Percentiles rank a stretch among this genome's conserved stretches.
These are phyloP conservation scores for Leccinum subgranulosum DNA, from an alignment of 768 basidiomycete species.

Conservation along the genomic window DNA sequence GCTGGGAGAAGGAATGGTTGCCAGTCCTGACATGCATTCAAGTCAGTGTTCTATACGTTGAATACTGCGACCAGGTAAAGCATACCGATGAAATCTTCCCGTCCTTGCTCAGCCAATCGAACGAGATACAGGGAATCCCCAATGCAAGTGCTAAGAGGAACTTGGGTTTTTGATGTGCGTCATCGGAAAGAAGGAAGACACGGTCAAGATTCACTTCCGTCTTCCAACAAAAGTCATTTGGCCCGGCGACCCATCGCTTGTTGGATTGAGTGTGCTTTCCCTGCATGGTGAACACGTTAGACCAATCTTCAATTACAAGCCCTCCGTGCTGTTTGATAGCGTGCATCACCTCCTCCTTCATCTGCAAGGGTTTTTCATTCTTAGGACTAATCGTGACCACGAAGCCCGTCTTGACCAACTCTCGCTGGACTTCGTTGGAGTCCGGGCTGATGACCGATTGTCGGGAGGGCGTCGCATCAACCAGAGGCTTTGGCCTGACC, in stretches of 20 bases:
- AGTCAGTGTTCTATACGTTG: constrained; percentile 7
- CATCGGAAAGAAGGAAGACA: constrained; percentile 68
- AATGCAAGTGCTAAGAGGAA: constrained; percentile 79
- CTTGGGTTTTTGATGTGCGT: constrained; percentile 69
- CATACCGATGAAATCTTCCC: constrained; percentile 34
- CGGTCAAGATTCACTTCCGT: constrained; percentile 38
- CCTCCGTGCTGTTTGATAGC: constrained; percentile 54
- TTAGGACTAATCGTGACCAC: constrained; percentile 51
- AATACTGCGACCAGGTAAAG: background rate
- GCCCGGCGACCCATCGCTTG: constrained; percentile 52
- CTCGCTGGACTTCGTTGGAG: constrained; percentile 34
- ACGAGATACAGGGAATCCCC: constrained; percentile 77
- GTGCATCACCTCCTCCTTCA: constrained; percentile 41
- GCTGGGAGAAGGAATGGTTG: constrained; percentile 53
- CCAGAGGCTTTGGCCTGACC: constrained; percentile 34
- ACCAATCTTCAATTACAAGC: constrained; percentile 60
- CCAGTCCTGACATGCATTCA: constrained; percentile 50
- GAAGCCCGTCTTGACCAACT: constrained; percentile 51
- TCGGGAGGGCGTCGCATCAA: constrained; percentile 48
- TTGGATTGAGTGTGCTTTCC: constrained; percentile 42
- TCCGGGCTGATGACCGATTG: constrained; percentile 38
- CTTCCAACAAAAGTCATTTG: constrained; percentile 45
- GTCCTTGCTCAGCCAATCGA: constrained; percentile 42
- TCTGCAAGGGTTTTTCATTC: constrained; percentile 34
- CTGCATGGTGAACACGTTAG: constrained; percentile 51